These are phyloP conservation scores for Peniophora sp. DNA, from an alignment of 1,284 basidiomycete genomes.

Conservation along the genomic window DNA sequence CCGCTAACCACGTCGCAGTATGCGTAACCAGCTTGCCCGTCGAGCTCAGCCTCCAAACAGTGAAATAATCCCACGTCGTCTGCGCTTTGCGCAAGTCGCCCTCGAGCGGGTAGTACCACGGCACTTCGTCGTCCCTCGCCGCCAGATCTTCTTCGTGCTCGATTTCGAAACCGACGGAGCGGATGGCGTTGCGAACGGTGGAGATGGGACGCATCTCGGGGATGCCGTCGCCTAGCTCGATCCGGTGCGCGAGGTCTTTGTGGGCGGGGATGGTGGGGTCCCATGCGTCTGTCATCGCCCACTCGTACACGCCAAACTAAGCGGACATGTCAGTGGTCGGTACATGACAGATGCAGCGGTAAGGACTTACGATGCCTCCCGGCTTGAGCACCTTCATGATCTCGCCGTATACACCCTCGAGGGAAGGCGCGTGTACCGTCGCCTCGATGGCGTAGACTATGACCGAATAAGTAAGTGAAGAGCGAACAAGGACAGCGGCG, in stretches of 20 bases:
- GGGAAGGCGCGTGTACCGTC: conserved; percentile 92
- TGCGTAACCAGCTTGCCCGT: conserved; percentile 85
- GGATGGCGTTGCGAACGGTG: conserved; percentile 72
- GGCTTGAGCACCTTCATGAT: conserved; percentile 96
- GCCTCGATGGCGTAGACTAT: conserved; percentile 96
- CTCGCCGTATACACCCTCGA: conserved; percentile 93
- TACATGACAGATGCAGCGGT: neutral
- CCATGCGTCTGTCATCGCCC: conserved; percentile 97
- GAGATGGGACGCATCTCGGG: conserved; percentile 89
- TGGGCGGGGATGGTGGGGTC: conserved; percentile 83
- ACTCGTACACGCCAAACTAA: conserved; percentile 96
- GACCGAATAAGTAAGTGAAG: conserved; percentile 4
- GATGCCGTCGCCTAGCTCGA: conserved; percentile 94
- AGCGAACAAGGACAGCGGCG: neutral
- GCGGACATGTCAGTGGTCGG: neutral
- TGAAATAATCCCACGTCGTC: conserved; percentile 87
- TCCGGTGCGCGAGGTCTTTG: conserved; percentile 86
- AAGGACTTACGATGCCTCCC: conserved; percentile 76
- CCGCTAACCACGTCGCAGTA: conserved; percentile 71
- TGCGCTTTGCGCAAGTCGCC: conserved; percentile 91
- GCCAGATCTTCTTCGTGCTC: conserved; percentile 94
- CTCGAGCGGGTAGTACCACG: conserved; percentile 97
- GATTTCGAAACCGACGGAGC: conserved; percentile 84
- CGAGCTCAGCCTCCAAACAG: conserved; percentile 86
- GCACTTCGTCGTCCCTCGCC: conserved; percentile 71